A percentile compares a stretch with the other conserved stretches of the same genome.
These are phyloP conservation scores for Pichia cactophila DNA, from an alignment of 1,139 yeast genomes.

Conservation along the genomic window DNA sequence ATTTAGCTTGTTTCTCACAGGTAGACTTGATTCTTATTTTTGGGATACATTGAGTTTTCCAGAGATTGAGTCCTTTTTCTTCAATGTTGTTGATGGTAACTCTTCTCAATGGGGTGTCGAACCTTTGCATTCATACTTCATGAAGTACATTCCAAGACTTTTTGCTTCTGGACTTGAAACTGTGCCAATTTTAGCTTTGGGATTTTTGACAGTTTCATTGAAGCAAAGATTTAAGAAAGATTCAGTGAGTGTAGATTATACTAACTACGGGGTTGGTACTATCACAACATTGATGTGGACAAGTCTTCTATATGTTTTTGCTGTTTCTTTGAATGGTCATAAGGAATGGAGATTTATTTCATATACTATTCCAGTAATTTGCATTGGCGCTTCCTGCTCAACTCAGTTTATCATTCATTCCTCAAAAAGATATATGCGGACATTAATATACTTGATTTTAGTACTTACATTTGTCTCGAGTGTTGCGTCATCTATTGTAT, in stretches of 20 bases:
- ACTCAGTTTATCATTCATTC: conserved; percentile 29
- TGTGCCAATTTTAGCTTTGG: conserved; percentile 40
- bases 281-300: conserved; percentile 38
- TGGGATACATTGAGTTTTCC: conserved; percentile 59
- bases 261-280: conserved; percentile 29
- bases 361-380: conserved; percentile 64
- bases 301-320: conserved; percentile 44
- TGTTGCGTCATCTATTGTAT: conserved; percentile 27
- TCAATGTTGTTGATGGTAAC: conserved; percentile 67
- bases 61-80: conserved; percentile 63
- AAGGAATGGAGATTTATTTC: conserved; percentile 91
- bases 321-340: conserved; percentile 79
- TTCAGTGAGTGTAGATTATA: conserved; percentile 30
- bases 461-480: conserved; percentile 26
- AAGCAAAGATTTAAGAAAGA: not conserved
- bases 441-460: not conserved
- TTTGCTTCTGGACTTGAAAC: conserved; percentile 16
- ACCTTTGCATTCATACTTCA: conserved; percentile 63
- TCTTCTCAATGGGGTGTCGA: conserved; percentile 79
- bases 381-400: conserved; percentile 59
- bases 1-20: conserved; percentile 29
- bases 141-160: conserved; percentile 46
- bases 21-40: conserved; percentile 62
- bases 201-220: conserved; percentile 34
- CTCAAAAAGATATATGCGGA: not conserved